Evolutionary conservation across 768 basidiomycete genomes (phyloP), one percentile per base, ranked within the genome.

Genomic region (Mycena venus): DNA sequence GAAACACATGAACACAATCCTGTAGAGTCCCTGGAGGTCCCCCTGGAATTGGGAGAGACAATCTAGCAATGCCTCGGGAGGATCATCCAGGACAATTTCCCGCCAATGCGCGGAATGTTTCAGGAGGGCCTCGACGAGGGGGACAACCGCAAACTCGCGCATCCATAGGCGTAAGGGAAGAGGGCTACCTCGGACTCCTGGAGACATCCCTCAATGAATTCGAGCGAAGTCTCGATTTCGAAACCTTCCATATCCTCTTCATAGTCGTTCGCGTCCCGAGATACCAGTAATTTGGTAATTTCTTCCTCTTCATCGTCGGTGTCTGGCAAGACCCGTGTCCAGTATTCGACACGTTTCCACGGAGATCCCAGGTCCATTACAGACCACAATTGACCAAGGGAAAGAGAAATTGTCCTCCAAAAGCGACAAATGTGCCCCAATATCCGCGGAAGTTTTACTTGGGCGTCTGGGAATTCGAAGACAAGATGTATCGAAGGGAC

Each of bases 371-470:
- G 51, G 9, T 53, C 51, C 23, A 53, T 2, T 27, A 53, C 51
- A 15, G 51, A 53, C 51, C 68, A 69, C 42, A 69, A 21, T 23
- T 51, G 56, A 14, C 29, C 42, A 3, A 69, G 56, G 1, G 68
- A 69, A 29, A 60, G 21, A 0, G 68, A 58, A 21, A 69, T 25
- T 29, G 36, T 29, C 27, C 68, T 60, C 68, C 68, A 69, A 4
- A 49, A 25, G 25, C 32, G 42, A 19, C 68, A 69, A 4, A 69
- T 69, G 14, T 63, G 69, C 11, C 60, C 69, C 34, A 70, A n/a
- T 32, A 40, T 63, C 69, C 69, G 63, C 1, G 69, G 69, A 9
- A 44, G 56, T 27, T 51, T 14, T 34, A 70, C 44, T 17, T 8
- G 53, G 1, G 27, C 9, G 17, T 31, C 14, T 1, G 15, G 12